A percentile compares a stretch with the other conserved stretches of the same genome.
Evolutionary conservation across 2,329 filamentous ascomycete genomes (phyloP).

Genomic region (Trichoderma cornu-damae): DNA sequence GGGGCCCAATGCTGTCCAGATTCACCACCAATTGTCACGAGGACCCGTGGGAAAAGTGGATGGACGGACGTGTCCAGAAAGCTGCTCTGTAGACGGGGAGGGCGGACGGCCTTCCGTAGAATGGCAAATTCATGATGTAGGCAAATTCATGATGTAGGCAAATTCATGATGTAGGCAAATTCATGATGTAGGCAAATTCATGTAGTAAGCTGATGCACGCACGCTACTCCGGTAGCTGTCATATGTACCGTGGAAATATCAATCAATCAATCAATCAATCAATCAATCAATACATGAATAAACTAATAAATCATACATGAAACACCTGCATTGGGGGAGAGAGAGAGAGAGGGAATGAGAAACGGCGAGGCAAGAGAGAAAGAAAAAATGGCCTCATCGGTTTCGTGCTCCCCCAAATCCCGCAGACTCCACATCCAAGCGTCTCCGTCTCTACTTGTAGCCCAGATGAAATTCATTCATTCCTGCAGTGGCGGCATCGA

Average conservation of each 20-base stretch:
- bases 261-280: too few relatives aligned
- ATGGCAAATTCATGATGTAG: too few relatives aligned
- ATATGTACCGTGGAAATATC: too few relatives aligned
- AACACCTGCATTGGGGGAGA: background rate
- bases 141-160: too few relatives aligned
- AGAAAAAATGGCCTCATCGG: conserved; percentile 6
- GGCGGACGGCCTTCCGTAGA: background rate
- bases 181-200: too few relatives aligned
- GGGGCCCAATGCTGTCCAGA: background rate
- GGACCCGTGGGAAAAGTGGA: background rate
- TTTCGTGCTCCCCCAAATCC: background rate
- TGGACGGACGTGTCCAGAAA: background rate
- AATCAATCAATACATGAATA: too few relatives aligned
- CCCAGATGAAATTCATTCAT: background rate
- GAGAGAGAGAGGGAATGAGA: background rate
- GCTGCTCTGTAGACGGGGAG: background rate
- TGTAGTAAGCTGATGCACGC: too few relatives aligned
- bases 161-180: too few relatives aligned
- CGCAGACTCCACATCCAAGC: conserved; percentile 1
- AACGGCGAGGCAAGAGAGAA: background rate
- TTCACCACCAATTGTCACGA: background rate
- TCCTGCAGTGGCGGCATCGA: background rate
- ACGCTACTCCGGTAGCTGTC: too few relatives aligned
- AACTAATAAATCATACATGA: too few relatives aligned
- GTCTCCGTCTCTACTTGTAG: background rate